Percentiles rank a stretch among this genome's conserved stretches.
Conservation (phyloP, 2,329 filamentous ascomycete genomes). For the Capronia coronata region DNA sequence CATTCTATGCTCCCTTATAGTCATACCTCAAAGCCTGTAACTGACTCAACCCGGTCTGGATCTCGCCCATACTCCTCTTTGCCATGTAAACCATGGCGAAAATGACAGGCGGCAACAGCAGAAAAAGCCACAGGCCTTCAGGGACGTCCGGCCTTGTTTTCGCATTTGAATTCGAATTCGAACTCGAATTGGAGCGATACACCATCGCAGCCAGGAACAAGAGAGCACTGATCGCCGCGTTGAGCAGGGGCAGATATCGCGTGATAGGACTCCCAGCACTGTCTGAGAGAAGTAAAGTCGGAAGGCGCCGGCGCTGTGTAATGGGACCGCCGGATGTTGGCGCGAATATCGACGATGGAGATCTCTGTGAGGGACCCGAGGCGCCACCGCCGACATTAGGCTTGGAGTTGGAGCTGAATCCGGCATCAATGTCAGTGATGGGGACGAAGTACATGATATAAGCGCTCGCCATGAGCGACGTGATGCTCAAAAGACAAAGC, state of each 20-base stretch:
- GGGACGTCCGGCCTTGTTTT: slow-evolving; percentile 9
- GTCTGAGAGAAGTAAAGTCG: background rate
- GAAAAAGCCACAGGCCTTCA: slow-evolving; percentile 26
- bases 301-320: background rate
- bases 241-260: slow-evolving; percentile 21
- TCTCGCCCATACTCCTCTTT: slow-evolving; percentile 24
- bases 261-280: slow-evolving; percentile 16
- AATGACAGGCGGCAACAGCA: slow-evolving; percentile 24
- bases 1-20: slow-evolving; percentile 28
- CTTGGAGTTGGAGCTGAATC: background rate
- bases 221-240: slow-evolving; percentile 18
- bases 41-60: slow-evolving; percentile 21
- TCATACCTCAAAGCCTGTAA: slow-evolving; percentile 26
- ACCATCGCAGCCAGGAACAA: slow-evolving; percentile 15
- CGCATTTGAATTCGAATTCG: too few relatives aligned
- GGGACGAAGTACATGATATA: slow-evolving; percentile 25
- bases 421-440: background rate
- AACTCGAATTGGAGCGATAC: slow-evolving; percentile 5
- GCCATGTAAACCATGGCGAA: slow-evolving; percentile 23
- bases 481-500: slow-evolving; percentile 25
- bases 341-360: slow-evolving; percentile 1
- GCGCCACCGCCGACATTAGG: background rate
- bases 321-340: background rate
- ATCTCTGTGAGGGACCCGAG: background rate
- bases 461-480: slow-evolving; percentile 22